phyloP scores from a whole-genome alignment of 2,329 filamentous ascomycete genomes.

The Tolypocladium ophioglossoides region DNA sequence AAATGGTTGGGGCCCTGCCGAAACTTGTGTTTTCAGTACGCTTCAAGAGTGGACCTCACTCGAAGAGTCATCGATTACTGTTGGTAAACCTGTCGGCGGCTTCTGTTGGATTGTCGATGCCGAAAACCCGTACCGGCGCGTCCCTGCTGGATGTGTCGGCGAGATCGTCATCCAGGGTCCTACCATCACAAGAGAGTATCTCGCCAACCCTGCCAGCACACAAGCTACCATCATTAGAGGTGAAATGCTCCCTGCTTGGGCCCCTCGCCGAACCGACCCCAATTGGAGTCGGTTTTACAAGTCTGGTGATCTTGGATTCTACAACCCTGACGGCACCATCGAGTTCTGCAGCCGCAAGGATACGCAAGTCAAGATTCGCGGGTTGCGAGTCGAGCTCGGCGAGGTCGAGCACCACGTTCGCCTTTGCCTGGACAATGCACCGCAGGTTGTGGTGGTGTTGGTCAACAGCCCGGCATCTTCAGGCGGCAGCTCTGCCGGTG shows the following conservation, averaged over 20 bases:
- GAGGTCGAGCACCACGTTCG: no score
- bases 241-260: background rate
- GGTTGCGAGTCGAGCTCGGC: no score
- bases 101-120: constrained; percentile 4
- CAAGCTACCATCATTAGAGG: background rate
- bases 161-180: constrained; percentile 8
- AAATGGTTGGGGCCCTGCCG: constrained; percentile 5
- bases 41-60: constrained; percentile 1
- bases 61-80: background rate
- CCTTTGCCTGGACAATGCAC: background rate
- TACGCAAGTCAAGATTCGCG: no score
- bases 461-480: background rate
- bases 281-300: constrained; percentile 6
- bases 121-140: background rate
- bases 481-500: background rate
- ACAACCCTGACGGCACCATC: no score
- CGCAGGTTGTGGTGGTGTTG: background rate
- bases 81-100: constrained; percentile 2
- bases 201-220: background rate
- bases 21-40: background rate
- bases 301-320: background rate
- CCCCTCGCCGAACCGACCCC: background rate
- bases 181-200: constrained; percentile 4
- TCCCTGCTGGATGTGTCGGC: constrained; percentile 5
- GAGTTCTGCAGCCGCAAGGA: no score